phyloP scores from a whole-genome alignment of 1,284 basidiomycete species.

The Naganishia sp. region DNA sequence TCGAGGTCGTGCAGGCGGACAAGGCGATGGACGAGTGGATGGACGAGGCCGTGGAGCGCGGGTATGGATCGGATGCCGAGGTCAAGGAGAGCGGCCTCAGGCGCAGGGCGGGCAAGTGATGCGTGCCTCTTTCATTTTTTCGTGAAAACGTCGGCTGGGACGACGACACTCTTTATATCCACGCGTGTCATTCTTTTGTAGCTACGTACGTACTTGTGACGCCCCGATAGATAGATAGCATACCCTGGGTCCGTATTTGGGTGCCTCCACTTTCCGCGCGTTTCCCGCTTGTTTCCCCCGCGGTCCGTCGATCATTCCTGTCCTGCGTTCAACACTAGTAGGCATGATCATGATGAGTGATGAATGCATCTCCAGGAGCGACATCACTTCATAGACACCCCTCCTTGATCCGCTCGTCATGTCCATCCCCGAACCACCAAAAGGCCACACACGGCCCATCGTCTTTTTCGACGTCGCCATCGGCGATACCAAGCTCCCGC shows the following conservation, averaged over 20 bases:
- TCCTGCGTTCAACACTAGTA: too few relatives aligned
- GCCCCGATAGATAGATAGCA: not conserved
- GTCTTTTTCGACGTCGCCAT: slow-evolving; percentile 97
- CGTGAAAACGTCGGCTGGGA: too few relatives aligned
- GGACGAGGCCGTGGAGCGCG: slow-evolving; percentile 43
- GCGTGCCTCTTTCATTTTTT: too few relatives aligned
- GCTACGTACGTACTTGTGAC: too few relatives aligned
- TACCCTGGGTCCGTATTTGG: too few relatives aligned
- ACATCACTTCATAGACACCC: too few relatives aligned
- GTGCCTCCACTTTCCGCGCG: not conserved
- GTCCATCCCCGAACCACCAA: slow-evolving; percentile 47
- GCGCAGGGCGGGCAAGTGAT: not conserved
- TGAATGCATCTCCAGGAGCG: too few relatives aligned
- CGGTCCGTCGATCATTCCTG: too few relatives aligned
- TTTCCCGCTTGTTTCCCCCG: not conserved
- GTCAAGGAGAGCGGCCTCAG: slow-evolving; percentile 2
- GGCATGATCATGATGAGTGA: too few relatives aligned
- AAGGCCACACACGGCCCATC: slow-evolving; percentile 65
- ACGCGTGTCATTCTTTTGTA: too few relatives aligned
- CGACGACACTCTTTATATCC: too few relatives aligned
- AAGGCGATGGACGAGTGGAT: slow-evolving; percentile 35
- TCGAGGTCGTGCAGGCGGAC: slow-evolving; percentile 32
- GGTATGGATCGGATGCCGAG: slow-evolving; percentile 42
- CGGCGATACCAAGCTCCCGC: slow-evolving; percentile 88
- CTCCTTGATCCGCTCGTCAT: slow-evolving; percentile 27